Evolutionary conservation across 1,284 basidiomycete genomes (phyloP), one percentile per base, ranked within the genome.

Genomic region (Leucoagaricus sp.): DNA sequence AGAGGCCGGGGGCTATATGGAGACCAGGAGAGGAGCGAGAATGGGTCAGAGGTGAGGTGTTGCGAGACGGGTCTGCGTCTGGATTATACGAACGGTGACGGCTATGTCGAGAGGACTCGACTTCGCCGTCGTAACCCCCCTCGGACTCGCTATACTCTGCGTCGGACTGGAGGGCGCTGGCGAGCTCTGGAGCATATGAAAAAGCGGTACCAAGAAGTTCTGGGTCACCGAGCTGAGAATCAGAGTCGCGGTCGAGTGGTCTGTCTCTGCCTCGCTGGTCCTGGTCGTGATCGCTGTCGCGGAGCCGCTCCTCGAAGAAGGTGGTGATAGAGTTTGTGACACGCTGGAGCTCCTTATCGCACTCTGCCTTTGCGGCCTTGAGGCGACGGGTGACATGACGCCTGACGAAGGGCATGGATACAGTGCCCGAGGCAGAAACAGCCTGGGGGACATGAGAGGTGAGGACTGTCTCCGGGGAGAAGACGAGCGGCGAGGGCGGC

Each of bases 371-470:
- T 58, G 96, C 95, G 1, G 89, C 89, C 72, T 91, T 91, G 70
- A 98, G 86, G 55, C 96, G 89, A 64, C 94, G 86, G 47, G 92
- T 93, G 66, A 98, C 93, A 76, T 98, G 96, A 58, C 94, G 86
- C 55, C 93, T 83, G 60, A 98, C 95, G 65, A 95, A 96, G 44
- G 92, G 88, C 89, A 91, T 93, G 55, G 89, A 91, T 53, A 92
- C 88, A 56, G 87, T 89, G 67, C 85, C 87, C 26, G 86, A 79
- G 52, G 78, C 78, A 12, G 86, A 84, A 47, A 75, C 76, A 63
- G 73, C 67, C 56, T 75, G 65, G 61, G 75, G 77, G 48, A 74
- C 64, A 53, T 80, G 74, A 12, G 85, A 81, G n/a, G 48, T 45
- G 40, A 85, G 71, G 58, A 83, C 80, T 23, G 81, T 73, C 62